Base-by-base conservation (phyloP, 306 rosid species). In the Canavalia ensiformis region DNA sequence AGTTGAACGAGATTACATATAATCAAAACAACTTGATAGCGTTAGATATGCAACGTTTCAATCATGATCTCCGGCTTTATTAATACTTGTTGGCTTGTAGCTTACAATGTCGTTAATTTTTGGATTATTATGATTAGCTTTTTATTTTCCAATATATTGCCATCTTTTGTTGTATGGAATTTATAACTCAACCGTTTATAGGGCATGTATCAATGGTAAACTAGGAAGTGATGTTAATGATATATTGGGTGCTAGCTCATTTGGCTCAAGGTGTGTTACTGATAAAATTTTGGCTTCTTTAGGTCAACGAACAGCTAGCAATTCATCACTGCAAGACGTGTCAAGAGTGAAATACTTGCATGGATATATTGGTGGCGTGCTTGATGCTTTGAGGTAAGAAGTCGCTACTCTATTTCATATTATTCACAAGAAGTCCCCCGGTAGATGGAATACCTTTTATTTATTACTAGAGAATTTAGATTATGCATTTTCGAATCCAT, bases 301-400 rank as follows among this genome's bases (percentile, higher is more conserved):
- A 88, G 89, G 91, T 72, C 89, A 88, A 84, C 29, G 89, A 57
- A 81, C 89, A 60, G 2, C 56, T 5, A 35, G 86, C 37, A 81
- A 83, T 70, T 71, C 86, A 37, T 68, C 91, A 56, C 84, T 85
- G n/a, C 51, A 83, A 10, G 91, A 85, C 25, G 74, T 86, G 9
- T 75, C 89, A 45, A 88, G 89, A 83, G 88, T 86, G 79, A 55
- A 78, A 45, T 88, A 78, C 66, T 55, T 84, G 49, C 86, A 84
- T 7, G 88, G 46, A 78, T 78, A 84, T 35, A 81, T 88, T 52
- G 91, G 87, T 51, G 85, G 44, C 1, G 77, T 75, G 41, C 83
- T 88, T 34, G 83, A 84, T 81, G 81, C 89, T 56, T 74, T 84
- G 72, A 88, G 91, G 89, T 84, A 84, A 51, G 69, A 13, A 1